Evolutionary conservation across 2,329 filamentous ascomycete species (phyloP), one percentile per base, ranked within the genome.

Genomic region (Arthroderma sp.): DNA sequence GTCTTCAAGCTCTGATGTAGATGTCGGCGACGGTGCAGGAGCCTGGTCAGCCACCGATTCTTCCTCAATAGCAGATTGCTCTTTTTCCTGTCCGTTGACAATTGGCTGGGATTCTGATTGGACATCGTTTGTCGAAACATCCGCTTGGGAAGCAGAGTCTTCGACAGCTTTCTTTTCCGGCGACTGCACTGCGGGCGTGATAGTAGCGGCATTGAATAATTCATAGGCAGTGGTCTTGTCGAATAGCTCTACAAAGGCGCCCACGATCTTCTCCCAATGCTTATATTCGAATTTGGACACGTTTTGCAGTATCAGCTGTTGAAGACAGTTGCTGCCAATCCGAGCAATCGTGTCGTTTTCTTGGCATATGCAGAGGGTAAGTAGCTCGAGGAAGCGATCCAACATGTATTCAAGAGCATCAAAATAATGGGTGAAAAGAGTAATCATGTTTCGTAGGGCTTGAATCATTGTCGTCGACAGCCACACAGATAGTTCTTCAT

Each of bases 401-500:
- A 99, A 75, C 91, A 99, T 98, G 60, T 94, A 94, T 66, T 96
- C 87, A 6, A 99, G 70, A 0, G 87, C 81, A 48, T 93, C 86
- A 53, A 98, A 99, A 65, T 96, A 98, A 65, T 99, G 93, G 0
- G 93, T 98, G 64, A 98, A 98, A 27, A 99, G 76, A 1, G 86
- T 89, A 56, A 99, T 96, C 85, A 98, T 94, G 66, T 96, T 95
- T 48, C 91, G 82, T 45, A 99, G 70, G 1, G 91, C 91, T 63
- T 99, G 91, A 36, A 99, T 98, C 86, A 99, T 95, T 6, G 91
- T 99, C 0, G 91, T 98, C 0, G 91, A 96, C 27, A 99, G 73
- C 91, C 91, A 99, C 2, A 99, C 91, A 0, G 91, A 96, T 15
- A 96, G 73, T 59, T 98, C 91, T 64, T 98, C 93, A 56, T 95